phyloP scores from a whole-genome alignment of 805 yeast species.

The Wickerhamomyces kurtzmanii region DNA sequence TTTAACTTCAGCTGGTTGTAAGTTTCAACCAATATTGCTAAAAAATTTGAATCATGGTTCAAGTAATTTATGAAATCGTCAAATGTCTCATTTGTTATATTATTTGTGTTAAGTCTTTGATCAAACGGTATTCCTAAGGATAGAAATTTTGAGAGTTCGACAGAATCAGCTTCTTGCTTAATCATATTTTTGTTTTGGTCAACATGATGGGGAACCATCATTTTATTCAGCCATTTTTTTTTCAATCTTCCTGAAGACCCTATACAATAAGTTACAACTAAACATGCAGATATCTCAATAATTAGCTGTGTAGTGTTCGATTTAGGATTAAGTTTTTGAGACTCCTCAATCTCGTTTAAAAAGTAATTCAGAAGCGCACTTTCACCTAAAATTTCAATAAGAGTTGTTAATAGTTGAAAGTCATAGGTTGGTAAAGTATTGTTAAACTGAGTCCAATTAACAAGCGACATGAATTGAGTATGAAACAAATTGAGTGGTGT shows the following conservation, averaged over 20 bases:
- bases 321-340: slow-evolving; percentile 9
- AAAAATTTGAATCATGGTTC: too few relatives aligned
- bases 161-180: too few relatives aligned
- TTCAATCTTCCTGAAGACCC: slow-evolving; percentile 3
- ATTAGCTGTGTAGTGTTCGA: slow-evolving; percentile 5
- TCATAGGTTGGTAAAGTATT: slow-evolving; percentile 10
- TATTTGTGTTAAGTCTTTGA: too few relatives aligned
- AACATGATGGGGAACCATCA: slow-evolving; percentile 3
- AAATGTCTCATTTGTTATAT: too few relatives aligned
- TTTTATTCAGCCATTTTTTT: neutral
- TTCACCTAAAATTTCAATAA: slow-evolving; percentile 10
- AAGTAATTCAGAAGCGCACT: slow-evolving; percentile 10
- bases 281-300: slow-evolving; percentile 11
- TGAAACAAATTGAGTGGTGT: slow-evolving; percentile 10
- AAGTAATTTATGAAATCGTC: too few relatives aligned
- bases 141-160: too few relatives aligned
- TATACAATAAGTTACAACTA: slow-evolving; percentile 7
- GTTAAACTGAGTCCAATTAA: slow-evolving; percentile 16
- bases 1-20: too few relatives aligned
- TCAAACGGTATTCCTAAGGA: too few relatives aligned
- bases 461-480: slow-evolving; percentile 8
- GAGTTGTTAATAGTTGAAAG: slow-evolving; percentile 6
- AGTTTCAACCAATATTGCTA: too few relatives aligned
- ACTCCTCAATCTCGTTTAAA: slow-evolving; percentile 7
- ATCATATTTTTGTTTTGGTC: slow-evolving; percentile 1